Conservation (phyloP, 257 asterid genomes). For the Jacaranda mimosifolia region DNA sequence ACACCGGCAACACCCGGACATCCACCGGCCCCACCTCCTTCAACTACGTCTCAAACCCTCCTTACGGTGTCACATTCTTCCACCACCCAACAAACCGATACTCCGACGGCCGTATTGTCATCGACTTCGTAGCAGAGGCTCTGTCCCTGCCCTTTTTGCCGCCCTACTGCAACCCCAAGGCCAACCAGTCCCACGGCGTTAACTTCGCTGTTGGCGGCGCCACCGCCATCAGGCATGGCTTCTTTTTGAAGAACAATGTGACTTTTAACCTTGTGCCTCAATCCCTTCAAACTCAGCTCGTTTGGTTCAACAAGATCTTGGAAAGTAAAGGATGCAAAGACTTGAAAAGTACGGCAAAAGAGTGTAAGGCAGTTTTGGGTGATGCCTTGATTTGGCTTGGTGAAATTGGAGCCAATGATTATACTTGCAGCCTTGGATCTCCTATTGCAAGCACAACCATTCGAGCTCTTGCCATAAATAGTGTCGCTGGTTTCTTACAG, state of each 20-base stretch:
- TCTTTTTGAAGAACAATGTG: conserved; percentile 61
- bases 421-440: conserved; percentile 65
- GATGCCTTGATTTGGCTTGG: conserved; percentile 83
- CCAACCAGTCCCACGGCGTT: conserved; percentile 54
- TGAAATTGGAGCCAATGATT: conserved; percentile 82
- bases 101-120: conserved; percentile 81
- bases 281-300: conserved; percentile 69
- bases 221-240: conserved; percentile 74
- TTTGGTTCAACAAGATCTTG: conserved; percentile 60
- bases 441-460: conserved; percentile 46
- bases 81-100: conserved; percentile 85
- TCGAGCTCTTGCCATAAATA: conserved; percentile 56
- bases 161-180: conserved; percentile 56
- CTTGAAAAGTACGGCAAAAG: conserved; percentile 37
- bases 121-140: conserved; percentile 72
- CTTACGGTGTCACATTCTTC: conserved; percentile 76
- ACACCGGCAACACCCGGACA: conserved; percentile 82
- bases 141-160: conserved; percentile 64
- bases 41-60: conserved; percentile 69
- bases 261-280: conserved; percentile 67
- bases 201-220: conserved; percentile 86
- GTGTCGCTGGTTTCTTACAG: conserved; percentile 63
- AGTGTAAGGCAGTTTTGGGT: conserved; percentile 52
- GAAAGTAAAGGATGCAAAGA: conserved; percentile 59
- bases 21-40: conserved; percentile 67